Conservation (phyloP, 495 filamentous ascomycete species). For the Aspergillus bertholletiae region DNA sequence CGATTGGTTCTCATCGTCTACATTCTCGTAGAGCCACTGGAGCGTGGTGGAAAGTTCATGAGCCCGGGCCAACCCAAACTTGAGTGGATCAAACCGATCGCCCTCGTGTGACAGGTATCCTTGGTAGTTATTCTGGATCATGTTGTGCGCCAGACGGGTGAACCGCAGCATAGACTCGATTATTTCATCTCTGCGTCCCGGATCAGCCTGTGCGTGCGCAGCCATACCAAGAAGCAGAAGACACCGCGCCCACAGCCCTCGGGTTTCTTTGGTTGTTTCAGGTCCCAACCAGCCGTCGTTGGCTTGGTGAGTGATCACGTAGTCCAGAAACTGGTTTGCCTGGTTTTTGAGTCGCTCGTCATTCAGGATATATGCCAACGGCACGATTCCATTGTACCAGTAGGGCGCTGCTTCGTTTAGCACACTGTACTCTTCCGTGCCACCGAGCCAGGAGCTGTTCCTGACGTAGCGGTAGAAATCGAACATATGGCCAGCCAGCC, state of each 20-base stretch:
- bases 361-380: conserved; percentile 56
- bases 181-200: neutral
- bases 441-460: conserved; percentile 54
- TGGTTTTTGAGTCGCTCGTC: conserved; percentile 54
- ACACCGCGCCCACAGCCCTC: conserved; percentile 53
- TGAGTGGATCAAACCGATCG: neutral
- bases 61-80: neutral
- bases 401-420: conserved; percentile 61
- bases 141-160: conserved; percentile 25
- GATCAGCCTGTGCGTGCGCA: conserved; percentile 7
- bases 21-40: conserved; percentile 3
- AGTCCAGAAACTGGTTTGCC: conserved; percentile 43
- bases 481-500: conserved; percentile 56
- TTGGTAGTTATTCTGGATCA: conserved; percentile 44
- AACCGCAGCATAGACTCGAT: conserved; percentile 22
- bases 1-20: neutral
- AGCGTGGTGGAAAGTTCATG: neutral
- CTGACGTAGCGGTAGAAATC: conserved; percentile 58
- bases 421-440: conserved; percentile 52
- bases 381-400: conserved; percentile 65
- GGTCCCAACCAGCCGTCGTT: conserved; percentile 61
- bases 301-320: conserved; percentile 50
- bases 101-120: conserved; percentile 3
- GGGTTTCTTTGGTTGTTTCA: conserved; percentile 39
- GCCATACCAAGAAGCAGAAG: conserved; percentile 1